These are phyloP conservation scores for Haberlea rhodopensis DNA, from an alignment of 257 asterid genomes.

Conservation along the genomic window DNA sequence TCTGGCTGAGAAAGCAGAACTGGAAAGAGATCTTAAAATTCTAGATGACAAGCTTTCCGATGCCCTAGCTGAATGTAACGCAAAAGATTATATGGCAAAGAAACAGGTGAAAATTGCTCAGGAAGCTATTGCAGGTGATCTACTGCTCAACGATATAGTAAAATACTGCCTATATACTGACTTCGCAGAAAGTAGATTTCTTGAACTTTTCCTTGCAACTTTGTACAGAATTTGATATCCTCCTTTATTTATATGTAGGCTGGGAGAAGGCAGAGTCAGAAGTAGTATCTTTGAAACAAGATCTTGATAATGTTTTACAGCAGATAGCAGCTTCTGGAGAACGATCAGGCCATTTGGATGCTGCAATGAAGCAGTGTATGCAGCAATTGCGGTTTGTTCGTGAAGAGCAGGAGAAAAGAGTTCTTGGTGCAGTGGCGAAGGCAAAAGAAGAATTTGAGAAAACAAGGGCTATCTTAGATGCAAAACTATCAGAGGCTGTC, in stretches of 20 bases:
- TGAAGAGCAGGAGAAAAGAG: slow-evolving; percentile 64
- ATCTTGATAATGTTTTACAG: slow-evolving; percentile 51
- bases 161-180: not conserved
- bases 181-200: not conserved
- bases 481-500: slow-evolving; percentile 48
- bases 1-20: slow-evolving; percentile 49
- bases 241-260: slow-evolving; percentile 36
- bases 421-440: slow-evolving; percentile 49
- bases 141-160: not conserved
- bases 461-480: slow-evolving; percentile 32
- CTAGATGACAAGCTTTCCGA: slow-evolving; percentile 61
- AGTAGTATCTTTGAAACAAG: slow-evolving; percentile 54
- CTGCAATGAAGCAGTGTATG: slow-evolving; percentile 80
- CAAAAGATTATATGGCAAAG: slow-evolving; percentile 58
- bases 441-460: slow-evolving; percentile 55
- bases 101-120: slow-evolving; percentile 76
- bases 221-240: not conserved
- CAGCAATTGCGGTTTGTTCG: slow-evolving; percentile 65
- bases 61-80: slow-evolving; percentile 58
- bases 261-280: slow-evolving; percentile 83
- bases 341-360: slow-evolving; percentile 58
- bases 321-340: slow-evolving; percentile 58
- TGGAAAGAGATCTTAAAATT: slow-evolving; percentile 51
- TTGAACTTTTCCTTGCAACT: not conserved
- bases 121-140: slow-evolving; percentile 86